Conservation (phyloP, 495 filamentous ascomycete species). For the Penicillium parvum region DNA sequence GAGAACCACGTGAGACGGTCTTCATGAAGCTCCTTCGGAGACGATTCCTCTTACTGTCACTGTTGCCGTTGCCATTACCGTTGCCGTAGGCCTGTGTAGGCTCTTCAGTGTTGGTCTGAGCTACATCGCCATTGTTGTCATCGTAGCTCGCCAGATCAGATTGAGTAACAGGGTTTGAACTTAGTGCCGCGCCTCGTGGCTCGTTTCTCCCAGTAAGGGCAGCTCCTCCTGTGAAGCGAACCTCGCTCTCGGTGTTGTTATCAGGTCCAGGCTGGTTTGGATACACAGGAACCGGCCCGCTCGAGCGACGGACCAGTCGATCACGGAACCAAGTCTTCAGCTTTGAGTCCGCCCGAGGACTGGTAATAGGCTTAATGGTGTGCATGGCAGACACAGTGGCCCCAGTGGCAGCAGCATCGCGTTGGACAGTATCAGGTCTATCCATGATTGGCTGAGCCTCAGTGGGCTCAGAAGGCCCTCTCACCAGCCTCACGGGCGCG, state of each 20-base stretch:
- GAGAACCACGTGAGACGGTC: slow-evolving; percentile 14
- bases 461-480: too few relatives aligned
- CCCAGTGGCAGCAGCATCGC: slow-evolving; percentile 13
- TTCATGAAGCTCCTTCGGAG: slow-evolving; percentile 27
- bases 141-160: slow-evolving; percentile 15
- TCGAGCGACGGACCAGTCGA: slow-evolving; percentile 20
- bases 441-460: too few relatives aligned
- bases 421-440: slow-evolving; percentile 7
- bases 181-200: slow-evolving; percentile 23
- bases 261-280: slow-evolving; percentile 25
- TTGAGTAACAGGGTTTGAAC: slow-evolving; percentile 35
- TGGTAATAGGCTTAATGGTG: slow-evolving; percentile 14
- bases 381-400: slow-evolving; percentile 9
- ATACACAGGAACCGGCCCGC: slow-evolving; percentile 18
- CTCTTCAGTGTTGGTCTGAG: slow-evolving; percentile 14
- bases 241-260: slow-evolving; percentile 12
- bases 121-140: slow-evolving; percentile 9
- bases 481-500: slow-evolving; percentile 5
- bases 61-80: slow-evolving; percentile 17
- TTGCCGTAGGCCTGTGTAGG: slow-evolving; percentile 1
- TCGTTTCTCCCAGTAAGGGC: slow-evolving; percentile 15
- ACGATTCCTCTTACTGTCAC: slow-evolving; percentile 12
- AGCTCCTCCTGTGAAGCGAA: slow-evolving; percentile 22
- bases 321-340: slow-evolving; percentile 30
- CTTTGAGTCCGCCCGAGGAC: slow-evolving; percentile 26